Evolutionary conservation across 129 eudicot genomes (phyloP).

Genomic region (Lactuca sativa): DNA sequence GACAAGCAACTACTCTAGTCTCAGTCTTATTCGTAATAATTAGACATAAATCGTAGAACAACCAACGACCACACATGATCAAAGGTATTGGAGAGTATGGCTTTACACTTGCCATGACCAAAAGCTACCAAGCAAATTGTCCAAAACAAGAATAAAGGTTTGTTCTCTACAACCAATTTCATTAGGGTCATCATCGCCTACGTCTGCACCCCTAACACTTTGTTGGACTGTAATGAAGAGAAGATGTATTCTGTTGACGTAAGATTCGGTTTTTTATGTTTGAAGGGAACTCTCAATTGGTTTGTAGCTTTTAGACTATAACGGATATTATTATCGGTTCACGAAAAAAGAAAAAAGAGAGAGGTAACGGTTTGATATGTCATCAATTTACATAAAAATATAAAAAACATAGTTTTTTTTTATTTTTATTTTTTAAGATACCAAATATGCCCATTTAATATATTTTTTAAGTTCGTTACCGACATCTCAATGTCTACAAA

Average conservation of each 20-base stretch:
- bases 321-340: neutral
- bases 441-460: neutral
- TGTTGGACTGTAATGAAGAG: neutral
- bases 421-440: too few relatives aligned
- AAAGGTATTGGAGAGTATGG: constrained; percentile 16
- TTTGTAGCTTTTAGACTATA: neutral
- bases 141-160: constrained; percentile 31
- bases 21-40: constrained; percentile 16
- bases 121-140: constrained; percentile 26
- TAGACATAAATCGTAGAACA: constrained; percentile 21
- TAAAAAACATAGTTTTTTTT: neutral
- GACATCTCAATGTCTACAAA: neutral
- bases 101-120: constrained; percentile 30
- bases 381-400: neutral
- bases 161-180: constrained; percentile 28
- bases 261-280: constrained; percentile 8
- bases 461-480: neutral
- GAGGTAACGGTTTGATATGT: neutral
- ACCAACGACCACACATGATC: constrained; percentile 24
- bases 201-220: neutral
- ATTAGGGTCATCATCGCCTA: constrained; percentile 11
- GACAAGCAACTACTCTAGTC: constrained; percentile 19
- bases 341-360: constrained; percentile 6
- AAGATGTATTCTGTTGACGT: constrained; percentile 16
- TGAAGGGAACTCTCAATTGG: constrained; percentile 3